phyloP scores from a whole-genome alignment of 169 alveolate species.

The Cardiosporidium cionae region DNA sequence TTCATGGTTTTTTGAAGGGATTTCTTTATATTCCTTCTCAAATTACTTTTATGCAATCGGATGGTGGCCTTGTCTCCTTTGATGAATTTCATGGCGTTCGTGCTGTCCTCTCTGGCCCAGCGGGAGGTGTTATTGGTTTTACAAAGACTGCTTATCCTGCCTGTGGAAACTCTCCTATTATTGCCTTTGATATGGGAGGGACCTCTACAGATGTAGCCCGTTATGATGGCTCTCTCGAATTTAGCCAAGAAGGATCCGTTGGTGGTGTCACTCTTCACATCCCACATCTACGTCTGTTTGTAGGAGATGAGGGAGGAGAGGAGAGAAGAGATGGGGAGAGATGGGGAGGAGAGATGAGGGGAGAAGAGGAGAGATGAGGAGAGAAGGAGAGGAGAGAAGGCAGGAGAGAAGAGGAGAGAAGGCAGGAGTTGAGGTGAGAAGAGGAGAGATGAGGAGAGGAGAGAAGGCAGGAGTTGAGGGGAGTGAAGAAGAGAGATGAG shows the following conservation, averaged over 20 bases:
- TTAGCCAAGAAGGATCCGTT: neutral
- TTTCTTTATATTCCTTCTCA: slow-evolving; percentile 30
- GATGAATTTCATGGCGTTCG: slow-evolving; percentile 49
- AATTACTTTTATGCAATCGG: slow-evolving; percentile 64
- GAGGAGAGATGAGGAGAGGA: too few species aligned
- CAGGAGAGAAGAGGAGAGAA: too few species aligned
- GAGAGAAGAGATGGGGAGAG: too few species aligned
- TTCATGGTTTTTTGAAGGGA: slow-evolving; percentile 33
- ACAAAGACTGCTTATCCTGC: slow-evolving; percentile 33
- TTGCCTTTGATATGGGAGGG: slow-evolving; percentile 85
- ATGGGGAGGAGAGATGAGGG: too few species aligned
- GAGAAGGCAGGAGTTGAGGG: too few species aligned
- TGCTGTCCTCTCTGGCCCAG: slow-evolving; percentile 74
- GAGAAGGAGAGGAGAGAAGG: too few species aligned
- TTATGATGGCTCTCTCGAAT: slow-evolving; percentile 31
- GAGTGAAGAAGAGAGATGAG: too few species aligned
- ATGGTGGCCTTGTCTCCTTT: slow-evolving; percentile 64
- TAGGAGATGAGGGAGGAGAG: too few species aligned
- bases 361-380: too few species aligned
- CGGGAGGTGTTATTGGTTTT: slow-evolving; percentile 65
- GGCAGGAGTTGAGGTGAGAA: too few species aligned
- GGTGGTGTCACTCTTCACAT: slow-evolving; percentile 5
- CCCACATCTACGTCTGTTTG: neutral
- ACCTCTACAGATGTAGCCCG: slow-evolving; percentile 69
- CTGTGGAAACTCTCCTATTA: slow-evolving; percentile 31